Conservation (phyloP, 2,329 filamentous ascomycete species). For the Seiridium unicorne region DNA sequence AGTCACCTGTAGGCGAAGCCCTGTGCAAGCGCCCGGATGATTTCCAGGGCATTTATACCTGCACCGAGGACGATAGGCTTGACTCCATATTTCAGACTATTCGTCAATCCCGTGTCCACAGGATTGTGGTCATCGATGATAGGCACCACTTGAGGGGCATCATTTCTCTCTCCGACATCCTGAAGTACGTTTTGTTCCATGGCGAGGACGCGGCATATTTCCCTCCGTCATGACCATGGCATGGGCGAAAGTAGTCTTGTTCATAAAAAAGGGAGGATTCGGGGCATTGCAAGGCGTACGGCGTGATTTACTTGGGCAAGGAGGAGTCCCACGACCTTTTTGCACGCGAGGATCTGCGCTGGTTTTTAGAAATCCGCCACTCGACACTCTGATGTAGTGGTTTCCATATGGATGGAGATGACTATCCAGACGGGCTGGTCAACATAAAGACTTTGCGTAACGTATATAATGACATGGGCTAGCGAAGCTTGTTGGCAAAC, state of each 20-base stretch:
- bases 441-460: not conserved
- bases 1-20: constrained; percentile 83
- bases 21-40: constrained; percentile 84
- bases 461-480: not conserved
- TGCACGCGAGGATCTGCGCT: not conserved
- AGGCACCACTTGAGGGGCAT: constrained; percentile 82
- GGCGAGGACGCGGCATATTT: constrained; percentile 61
- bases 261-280: constrained; percentile 6
- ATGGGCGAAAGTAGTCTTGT: not conserved
- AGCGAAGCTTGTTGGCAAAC: not conserved
- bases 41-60: constrained; percentile 96
- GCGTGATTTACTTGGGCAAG: constrained; percentile 18
- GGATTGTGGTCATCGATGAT: constrained; percentile 90
- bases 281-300: constrained; percentile 31
- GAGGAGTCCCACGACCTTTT: not conserved
- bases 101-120: constrained; percentile 89
- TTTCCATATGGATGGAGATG: no score
- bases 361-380: not conserved
- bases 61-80: constrained; percentile 84
- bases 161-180: constrained; percentile 91
- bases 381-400: constrained; percentile 1
- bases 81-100: constrained; percentile 97
- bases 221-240: constrained; percentile 12
- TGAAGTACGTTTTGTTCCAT: constrained; percentile 87
- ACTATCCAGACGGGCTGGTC: not conserved